Evolutionary conservation across 2,329 filamentous ascomycete genomes (phyloP), one percentile per base, ranked within the genome.

Genomic region (Orbilia javanica): DNA sequence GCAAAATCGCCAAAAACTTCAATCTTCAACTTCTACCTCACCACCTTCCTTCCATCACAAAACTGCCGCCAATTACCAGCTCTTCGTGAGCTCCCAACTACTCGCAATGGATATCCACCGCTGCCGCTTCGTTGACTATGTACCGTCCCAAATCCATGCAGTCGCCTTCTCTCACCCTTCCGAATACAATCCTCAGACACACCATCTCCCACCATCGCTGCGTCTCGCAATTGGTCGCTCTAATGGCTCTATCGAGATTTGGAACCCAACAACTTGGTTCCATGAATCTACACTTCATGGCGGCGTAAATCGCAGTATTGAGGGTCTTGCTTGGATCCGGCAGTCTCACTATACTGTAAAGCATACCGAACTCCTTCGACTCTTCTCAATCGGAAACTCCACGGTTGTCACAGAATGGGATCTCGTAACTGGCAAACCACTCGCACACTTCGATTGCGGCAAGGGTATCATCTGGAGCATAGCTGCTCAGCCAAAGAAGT

Each of bases 401-500:
- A 93, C 92, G 65, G 92, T 91, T 25, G 90, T 99, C 55, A 97
- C 94, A 0, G 96, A 99, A 84, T 99, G 96, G 96, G 92, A 98
- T 85, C 86, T 99, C 25, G 89, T 90, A 80, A 92, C 90, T 79
- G 93, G 93, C 13, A 87, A 89, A 70, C 92, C 94, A 10, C 89
- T 91, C 85, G 89, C 92, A 75, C 92, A 96, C 84, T 93, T 93
- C 18, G 94, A 92, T 82, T 96, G 95, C 53, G 96, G 96, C 84
- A 93, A 97, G 84, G 94, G 94, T 80, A 94, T 97, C 82, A 95
- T 98, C 79, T 99, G 96, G 96, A 98, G 95, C 85, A 89, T 99
- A 82, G 93, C 93, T 74, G 92, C 91, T 13, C 95, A 97, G 85
- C 96, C 95, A 2, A 86, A 87, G 80, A 72, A 78, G 15, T 62